Evolutionary conservation across 2,329 filamentous ascomycete species (phyloP).

Genomic region (Zymoseptoria crescenta): DNA sequence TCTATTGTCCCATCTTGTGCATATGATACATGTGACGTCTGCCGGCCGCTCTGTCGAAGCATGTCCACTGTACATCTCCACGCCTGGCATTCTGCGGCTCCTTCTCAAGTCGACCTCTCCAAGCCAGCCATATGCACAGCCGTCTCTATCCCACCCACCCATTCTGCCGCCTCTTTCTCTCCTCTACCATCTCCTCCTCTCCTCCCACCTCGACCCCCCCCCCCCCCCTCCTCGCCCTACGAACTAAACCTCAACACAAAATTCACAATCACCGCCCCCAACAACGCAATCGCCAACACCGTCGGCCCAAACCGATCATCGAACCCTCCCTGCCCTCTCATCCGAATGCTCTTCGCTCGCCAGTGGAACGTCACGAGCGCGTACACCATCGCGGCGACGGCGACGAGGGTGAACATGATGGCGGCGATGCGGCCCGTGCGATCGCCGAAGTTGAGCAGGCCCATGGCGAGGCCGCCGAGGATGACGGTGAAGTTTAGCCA

Average conservation of each 20-base stretch:
- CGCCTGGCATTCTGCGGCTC: not conserved
- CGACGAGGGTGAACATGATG: conserved; percentile 86
- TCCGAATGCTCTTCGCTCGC: conserved; percentile 85
- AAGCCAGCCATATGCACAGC: not conserved
- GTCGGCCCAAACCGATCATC: conserved; percentile 94
- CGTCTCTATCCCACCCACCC: not conserved
- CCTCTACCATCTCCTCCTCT: not conserved
- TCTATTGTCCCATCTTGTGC: not conserved
- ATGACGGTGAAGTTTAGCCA: conserved; percentile 99
- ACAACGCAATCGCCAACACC: conserved; percentile 73
- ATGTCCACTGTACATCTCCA: not conserved
- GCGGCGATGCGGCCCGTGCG: conserved; percentile 79
- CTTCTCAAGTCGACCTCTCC: not conserved
- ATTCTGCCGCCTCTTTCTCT: not conserved
- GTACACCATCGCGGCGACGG: conserved; percentile 92
- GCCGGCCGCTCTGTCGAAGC: not conserved
- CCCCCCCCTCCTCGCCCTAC: conserved; percentile 11
- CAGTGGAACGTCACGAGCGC: conserved; percentile 94
- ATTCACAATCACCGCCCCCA: conserved; percentile 90
- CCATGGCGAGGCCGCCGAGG: conserved; percentile 89
- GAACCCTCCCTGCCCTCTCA: conserved; percentile 88
- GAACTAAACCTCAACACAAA: conserved; percentile 68
- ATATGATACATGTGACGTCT: not conserved
- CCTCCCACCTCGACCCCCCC: not conserved
- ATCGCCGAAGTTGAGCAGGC: conserved; percentile 97